Conservation (phyloP, 208 protist genomes). For the Crithidia brevicula region DNA sequence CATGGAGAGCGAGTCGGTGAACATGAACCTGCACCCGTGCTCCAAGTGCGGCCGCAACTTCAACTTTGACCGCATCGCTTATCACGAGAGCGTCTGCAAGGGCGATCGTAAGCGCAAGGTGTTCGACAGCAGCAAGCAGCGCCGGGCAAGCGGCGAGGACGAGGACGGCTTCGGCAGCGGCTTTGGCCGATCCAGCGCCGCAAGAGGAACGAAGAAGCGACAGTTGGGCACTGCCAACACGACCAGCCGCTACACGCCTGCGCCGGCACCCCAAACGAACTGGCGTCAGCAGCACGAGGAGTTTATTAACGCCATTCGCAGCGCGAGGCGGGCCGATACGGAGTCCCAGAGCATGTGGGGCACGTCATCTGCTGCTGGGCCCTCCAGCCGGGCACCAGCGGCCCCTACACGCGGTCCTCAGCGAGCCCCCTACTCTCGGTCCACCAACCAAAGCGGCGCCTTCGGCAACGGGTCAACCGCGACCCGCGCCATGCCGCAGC, state of each 20-base stretch:
- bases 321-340: conserved; percentile 37
- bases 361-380: conserved; percentile 4
- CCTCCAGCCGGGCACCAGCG: not conserved
- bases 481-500: conserved; percentile 12
- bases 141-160: conserved; percentile 40
- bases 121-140: conserved; percentile 85
- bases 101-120: conserved; percentile 67
- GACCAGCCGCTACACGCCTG: conserved; percentile 32
- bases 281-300: conserved; percentile 92
- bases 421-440: not conserved
- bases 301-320: conserved; percentile 83
- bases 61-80: conserved; percentile 84
- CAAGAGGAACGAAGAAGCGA: conserved; percentile 21
- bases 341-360: conserved; percentile 65
- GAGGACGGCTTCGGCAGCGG: conserved; percentile 29
- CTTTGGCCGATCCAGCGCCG: conserved; percentile 25
- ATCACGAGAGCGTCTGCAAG: conserved; percentile 93
- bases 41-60: conserved; percentile 87
- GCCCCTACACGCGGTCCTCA: conserved; percentile 14
- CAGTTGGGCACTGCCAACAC: conserved; percentile 13
- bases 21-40: conserved; percentile 86
- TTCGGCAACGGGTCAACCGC: not conserved
- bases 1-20: conserved; percentile 23
- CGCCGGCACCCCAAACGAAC: conserved; percentile 49
- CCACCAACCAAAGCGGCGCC: not conserved